Evolutionary conservation across 495 filamentous ascomycete species (phyloP).

Genomic region (Aspergillus nidulans): DNA sequence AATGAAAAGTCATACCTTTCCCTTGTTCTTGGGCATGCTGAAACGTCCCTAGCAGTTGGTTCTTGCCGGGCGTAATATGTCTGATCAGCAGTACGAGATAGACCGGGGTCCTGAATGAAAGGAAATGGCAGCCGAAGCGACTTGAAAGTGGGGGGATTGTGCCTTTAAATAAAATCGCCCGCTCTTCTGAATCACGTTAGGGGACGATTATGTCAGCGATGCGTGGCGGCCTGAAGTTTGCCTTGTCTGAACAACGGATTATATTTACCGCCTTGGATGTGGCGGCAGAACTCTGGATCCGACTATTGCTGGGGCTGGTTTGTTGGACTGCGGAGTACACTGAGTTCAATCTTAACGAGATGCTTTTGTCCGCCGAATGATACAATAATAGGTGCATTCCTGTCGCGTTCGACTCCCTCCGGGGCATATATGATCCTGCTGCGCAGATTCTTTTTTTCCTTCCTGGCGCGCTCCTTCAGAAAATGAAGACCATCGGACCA

Average conservation of each 20-base stretch:
- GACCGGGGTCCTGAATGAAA: constrained; percentile 7
- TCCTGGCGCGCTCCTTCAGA: background rate
- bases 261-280: constrained; percentile 19
- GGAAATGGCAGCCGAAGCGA: constrained; percentile 12
- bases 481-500: constrained; percentile 18
- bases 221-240: constrained; percentile 21
- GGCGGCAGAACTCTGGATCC: too few species aligned
- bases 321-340: too few species aligned
- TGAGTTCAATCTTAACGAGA: too few species aligned
- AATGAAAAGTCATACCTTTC: constrained; percentile 66
- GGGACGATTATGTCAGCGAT: constrained; percentile 14
- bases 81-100: constrained; percentile 6
- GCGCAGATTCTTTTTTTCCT: background rate
- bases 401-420: too few species aligned
- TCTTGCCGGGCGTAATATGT: constrained; percentile 20
- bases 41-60: constrained; percentile 21
- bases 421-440: too few species aligned
- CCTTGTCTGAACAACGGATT: constrained; percentile 4
- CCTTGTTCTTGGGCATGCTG: constrained; percentile 97
- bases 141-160: constrained; percentile 20
- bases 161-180: constrained; percentile 6
- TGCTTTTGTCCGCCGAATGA: too few species aligned
- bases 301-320: too few species aligned
- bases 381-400: background rate
- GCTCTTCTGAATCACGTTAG: constrained; percentile 19